phyloP scores from a whole-genome alignment of 2,329 filamentous ascomycete species.

The Trichoderma semiorbis region DNA sequence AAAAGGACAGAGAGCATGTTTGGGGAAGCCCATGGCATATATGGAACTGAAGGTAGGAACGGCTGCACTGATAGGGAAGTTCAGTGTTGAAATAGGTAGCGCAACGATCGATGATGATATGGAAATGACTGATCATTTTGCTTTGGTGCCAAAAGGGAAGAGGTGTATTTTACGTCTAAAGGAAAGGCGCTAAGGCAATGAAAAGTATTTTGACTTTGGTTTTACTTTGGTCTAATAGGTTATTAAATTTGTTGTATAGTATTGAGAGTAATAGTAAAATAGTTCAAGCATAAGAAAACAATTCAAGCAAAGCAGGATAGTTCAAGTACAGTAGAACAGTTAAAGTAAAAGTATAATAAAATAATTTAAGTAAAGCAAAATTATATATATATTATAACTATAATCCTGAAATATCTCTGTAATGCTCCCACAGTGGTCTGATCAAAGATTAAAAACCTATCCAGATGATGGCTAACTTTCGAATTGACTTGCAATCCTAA shows the following conservation, averaged over 20 bases:
- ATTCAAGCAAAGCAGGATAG: no score
- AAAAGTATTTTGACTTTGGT: neutral
- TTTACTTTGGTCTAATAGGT: neutral
- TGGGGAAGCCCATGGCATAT: neutral
- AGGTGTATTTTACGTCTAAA: neutral
- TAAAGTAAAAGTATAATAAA: neutral
- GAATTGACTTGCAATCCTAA: neutral
- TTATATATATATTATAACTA: neutral
- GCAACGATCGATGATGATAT: neutral
- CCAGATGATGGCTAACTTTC: neutral
- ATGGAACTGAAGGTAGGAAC: neutral
- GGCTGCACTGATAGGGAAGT: neutral
- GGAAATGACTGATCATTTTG: slow-evolving; percentile 11
- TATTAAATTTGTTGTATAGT: no score
- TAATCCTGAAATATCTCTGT: neutral
- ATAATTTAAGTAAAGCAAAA: no score
- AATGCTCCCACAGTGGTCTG: neutral
- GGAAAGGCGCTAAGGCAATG: neutral
- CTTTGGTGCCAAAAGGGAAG: slow-evolving; percentile 23
- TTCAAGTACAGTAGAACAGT: no score
- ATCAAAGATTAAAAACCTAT: neutral
- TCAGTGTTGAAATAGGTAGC: neutral
- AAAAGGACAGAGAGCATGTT: neutral
- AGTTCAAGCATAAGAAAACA: no score
- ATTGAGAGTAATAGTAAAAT: no score